Evolutionary conservation across 2,329 filamentous ascomycete genomes (phyloP).

Genomic region (Ambrosiella cleistominuta): DNA sequence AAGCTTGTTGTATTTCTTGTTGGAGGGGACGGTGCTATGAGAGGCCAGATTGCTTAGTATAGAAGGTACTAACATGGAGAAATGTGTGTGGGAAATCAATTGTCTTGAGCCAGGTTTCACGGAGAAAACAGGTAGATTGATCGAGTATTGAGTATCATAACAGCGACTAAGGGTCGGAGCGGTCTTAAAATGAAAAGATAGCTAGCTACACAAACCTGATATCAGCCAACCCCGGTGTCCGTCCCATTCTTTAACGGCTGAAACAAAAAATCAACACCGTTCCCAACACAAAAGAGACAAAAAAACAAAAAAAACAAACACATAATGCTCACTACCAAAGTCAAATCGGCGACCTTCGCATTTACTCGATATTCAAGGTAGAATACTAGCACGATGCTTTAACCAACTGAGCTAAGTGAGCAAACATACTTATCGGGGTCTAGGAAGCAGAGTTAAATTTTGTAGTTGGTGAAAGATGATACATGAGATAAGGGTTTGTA

Average conservation of each 20-base stretch:
- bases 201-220: too few relatives aligned
- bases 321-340: background rate
- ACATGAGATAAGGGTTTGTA: background rate
- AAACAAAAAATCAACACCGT: background rate
- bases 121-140: background rate
- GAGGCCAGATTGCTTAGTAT: background rate
- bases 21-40: background rate
- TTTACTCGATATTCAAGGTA: background rate
- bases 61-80: background rate
- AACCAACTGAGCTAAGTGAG: background rate
- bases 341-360: background rate
- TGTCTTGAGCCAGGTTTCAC: background rate
- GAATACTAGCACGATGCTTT: background rate
- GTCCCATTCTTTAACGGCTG: too few relatives aligned
- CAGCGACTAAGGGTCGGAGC: too few relatives aligned
- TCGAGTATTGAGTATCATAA: too few relatives aligned
- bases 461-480: background rate
- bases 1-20: slow-evolving; percentile 8
- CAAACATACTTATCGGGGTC: background rate
- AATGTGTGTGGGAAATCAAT: background rate
- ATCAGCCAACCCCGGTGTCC: too few relatives aligned
- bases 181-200: too few relatives aligned
- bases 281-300: background rate
- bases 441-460: background rate
- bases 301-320: background rate